These are phyloP conservation scores for Emiliania huxleyi DNA, from an alignment of 78 protist genomes.

Conservation along the genomic window DNA sequence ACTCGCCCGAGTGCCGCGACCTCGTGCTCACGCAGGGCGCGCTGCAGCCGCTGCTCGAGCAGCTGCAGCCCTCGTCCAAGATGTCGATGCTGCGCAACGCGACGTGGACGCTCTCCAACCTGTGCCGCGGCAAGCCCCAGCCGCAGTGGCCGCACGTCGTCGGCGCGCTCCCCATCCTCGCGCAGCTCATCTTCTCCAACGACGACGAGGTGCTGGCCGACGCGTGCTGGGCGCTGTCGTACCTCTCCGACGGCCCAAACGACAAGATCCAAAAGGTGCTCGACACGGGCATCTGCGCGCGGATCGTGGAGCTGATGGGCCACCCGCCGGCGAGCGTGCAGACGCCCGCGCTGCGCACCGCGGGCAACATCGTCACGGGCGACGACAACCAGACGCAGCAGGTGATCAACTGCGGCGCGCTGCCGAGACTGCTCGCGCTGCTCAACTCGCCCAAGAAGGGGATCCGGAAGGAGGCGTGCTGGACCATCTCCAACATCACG, in stretches of 20 bases:
- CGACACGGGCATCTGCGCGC: constrained; percentile 69
- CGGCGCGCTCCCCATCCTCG: constrained; percentile 61
- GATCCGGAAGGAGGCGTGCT: constrained; percentile 95
- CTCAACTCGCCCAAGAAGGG: constrained; percentile 37
- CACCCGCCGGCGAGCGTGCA: constrained; percentile 66
- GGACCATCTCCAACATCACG: constrained; percentile 97
- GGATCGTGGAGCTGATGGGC: constrained; percentile 84
- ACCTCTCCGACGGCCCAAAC: constrained; percentile 92
- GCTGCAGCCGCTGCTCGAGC: constrained; percentile 68
- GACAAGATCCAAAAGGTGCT: constrained; percentile 82
- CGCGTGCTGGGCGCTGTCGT: constrained; percentile 96
- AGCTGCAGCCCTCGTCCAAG: constrained; percentile 33
- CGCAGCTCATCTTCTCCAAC: constrained; percentile 60
- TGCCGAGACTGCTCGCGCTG: constrained; percentile 52
- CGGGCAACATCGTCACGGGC: constrained; percentile 98
- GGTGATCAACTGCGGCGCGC: constrained; percentile 72
- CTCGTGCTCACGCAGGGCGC: constrained; percentile 68
- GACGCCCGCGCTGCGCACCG: constrained; percentile 93
- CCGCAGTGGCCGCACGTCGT: constrained; percentile 52
- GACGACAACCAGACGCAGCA: constrained; percentile 93
- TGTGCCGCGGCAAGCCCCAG: constrained; percentile 96
- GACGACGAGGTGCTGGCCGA: constrained; percentile 92
- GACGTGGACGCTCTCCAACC: constrained; percentile 95
- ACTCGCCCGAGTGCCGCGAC: constrained; percentile 84
- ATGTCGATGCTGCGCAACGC: constrained; percentile 89